A percentile compares a stretch with the other conserved stretches of the same genome.
phyloP scores from a whole-genome alignment of 1,284 basidiomycete species.

The Golubevia sp. region DNA sequence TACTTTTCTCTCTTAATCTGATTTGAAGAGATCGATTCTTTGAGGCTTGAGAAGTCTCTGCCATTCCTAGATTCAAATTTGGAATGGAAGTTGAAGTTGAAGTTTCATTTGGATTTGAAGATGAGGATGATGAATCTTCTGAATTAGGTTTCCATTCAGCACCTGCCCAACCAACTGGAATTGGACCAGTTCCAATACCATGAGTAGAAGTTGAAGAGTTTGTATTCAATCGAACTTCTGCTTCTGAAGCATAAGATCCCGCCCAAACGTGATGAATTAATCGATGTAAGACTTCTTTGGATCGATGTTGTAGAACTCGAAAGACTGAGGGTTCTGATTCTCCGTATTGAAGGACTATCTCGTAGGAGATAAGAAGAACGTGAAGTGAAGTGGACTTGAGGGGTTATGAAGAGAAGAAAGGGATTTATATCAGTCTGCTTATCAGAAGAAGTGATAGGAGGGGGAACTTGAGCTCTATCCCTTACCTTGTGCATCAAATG shows the following conservation, averaged over 20 bases:
- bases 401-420: conserved; percentile 60
- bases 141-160: neutral
- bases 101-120: neutral
- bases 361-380: conserved; percentile 77
- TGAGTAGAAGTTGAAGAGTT: neutral
- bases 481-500: conserved; percentile 15
- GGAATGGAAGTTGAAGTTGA: neutral
- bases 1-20: conserved; percentile 62
- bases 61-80: neutral
- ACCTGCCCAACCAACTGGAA: neutral
- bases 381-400: conserved; percentile 91
- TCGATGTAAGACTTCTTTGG: conserved; percentile 36
- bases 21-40: conserved; percentile 29
- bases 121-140: neutral
- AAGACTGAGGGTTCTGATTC: conserved; percentile 23
- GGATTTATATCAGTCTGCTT: neutral
- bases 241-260: conserved; percentile 50
- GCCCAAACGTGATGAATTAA: conserved; percentile 59
- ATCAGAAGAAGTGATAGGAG: neutral
- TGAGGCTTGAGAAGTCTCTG: conserved; percentile 18
- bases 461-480: neutral
- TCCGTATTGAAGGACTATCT: conserved; percentile 77
- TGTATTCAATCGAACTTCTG: conserved; percentile 14
- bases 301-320: conserved; percentile 8
- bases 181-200: neutral